A percentile compares a stretch with the other conserved stretches of the same genome.
phyloP scores from a whole-genome alignment of 2,329 filamentous ascomycete species.

The Verticillium nonalfalfae region DNA sequence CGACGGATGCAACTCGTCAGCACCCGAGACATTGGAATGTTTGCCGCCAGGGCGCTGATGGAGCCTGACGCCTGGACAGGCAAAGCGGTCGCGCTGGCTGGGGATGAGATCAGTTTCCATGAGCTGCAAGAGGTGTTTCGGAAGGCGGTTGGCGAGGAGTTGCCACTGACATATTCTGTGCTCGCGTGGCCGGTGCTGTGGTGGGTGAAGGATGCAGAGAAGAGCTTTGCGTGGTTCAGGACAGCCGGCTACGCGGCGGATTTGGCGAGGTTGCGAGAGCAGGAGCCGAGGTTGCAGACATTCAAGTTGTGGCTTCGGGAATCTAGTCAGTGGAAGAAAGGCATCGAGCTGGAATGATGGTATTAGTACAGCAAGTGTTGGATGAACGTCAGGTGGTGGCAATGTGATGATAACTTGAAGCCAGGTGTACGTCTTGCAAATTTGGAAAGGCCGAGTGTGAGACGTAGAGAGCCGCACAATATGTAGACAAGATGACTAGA shows the following conservation, averaged over 20 bases:
- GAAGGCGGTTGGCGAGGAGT: conserved; percentile 5
- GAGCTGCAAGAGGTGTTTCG: conserved; percentile 7
- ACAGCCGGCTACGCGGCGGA: conserved; percentile 7
- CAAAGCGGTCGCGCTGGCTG: conserved; percentile 9
- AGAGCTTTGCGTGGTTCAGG: conserved; percentile 13
- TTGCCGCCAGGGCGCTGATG: conserved; percentile 9
- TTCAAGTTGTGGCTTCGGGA: conserved; percentile 14
- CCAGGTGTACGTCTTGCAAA: too few relatives aligned
- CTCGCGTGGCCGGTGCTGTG: conserved; percentile 10
- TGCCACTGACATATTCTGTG: conserved; percentile 8
- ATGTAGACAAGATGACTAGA: not conserved
- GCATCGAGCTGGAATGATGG: not conserved
- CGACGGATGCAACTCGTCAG: conserved; percentile 18
- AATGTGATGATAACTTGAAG: not conserved
- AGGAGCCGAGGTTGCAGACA: conserved; percentile 8
- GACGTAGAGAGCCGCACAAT: not conserved
- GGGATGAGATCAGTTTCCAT: conserved; percentile 10
- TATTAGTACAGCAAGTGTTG: not conserved
- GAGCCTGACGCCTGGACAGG: conserved; percentile 11
- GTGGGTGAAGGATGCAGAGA: conserved; percentile 9
- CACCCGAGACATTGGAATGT: conserved; percentile 18
- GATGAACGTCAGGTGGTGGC: not conserved
- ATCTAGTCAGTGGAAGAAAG: conserved; percentile 13
- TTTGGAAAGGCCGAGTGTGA: too few relatives aligned
- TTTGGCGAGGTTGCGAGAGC: conserved; percentile 1